Evolutionary conservation across 441 rosid species (phyloP), one percentile per base, ranked within the genome.

Genomic region (Populus hybrid): DNA sequence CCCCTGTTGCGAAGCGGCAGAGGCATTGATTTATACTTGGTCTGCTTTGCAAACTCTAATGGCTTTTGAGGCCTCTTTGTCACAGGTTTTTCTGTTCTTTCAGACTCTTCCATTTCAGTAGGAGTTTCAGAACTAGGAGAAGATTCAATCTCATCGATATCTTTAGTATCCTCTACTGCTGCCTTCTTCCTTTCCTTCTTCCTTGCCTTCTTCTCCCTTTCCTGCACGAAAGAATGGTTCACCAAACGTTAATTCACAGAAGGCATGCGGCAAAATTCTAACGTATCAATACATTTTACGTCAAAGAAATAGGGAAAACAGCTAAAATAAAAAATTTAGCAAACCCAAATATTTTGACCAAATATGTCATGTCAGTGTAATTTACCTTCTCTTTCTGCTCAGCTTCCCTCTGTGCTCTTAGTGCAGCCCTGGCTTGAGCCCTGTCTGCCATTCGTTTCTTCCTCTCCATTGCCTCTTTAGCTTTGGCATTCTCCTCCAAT

Each of bases 401-500:
- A 61, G 94, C 92, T 88, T 92, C 97, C 85, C 88, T 93, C 76
- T 86, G 91, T 59, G 89, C 97, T 84, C 85, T 91, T 29, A 82
- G 77, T 24, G 81, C 89, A 79, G 94, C 95, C 86, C 94, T 87
- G 61, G 95, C 91, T 83, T 85, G 87, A 12, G 96, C 97, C 78
- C 89, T 90, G 69, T 91, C 97, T 2, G 91, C 93, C 31, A 63
- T 88, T 76, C 90, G 88, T 77, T 88, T 91, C 84, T 91, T 94
- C 83, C 97, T 89, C 85, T 93, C 95, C 82, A 85, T 72, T 72
- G 97, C 97, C 75, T 91, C 98, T 82, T 85, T 90, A 23, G 95
- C 92, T 83, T 94, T 94, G 42, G 89, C 88, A 76, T 83, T 91
- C 86, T 92, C 94, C 82, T 93, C 97, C 76, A 89, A 83, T 69